Conservation (phyloP, 2,329 filamentous ascomycete species). For the Coleophoma cylindrospora region DNA sequence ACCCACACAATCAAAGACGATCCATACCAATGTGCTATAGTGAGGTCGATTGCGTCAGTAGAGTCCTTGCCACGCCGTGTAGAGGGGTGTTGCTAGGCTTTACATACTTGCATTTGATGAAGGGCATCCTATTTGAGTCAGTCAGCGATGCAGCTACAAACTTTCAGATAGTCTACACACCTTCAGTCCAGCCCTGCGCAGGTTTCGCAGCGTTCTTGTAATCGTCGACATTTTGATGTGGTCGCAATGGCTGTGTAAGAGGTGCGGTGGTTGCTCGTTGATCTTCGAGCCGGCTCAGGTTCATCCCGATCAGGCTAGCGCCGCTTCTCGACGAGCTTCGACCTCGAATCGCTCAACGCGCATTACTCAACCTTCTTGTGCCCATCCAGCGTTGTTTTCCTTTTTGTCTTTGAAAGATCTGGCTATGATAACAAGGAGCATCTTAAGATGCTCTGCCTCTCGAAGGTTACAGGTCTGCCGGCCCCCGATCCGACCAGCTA, state of each 20-base stretch:
- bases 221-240: conserved; percentile 79
- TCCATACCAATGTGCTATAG: conserved; percentile 25
- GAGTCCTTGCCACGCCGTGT: conserved; percentile 12
- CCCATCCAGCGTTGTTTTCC: background rate
- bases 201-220: conserved; percentile 76
- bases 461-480: conserved; percentile 18
- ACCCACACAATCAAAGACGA: too few species aligned
- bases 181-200: conserved; percentile 85
- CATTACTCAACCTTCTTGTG: background rate
- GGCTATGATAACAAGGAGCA: conserved; percentile 29
- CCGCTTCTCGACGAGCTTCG: background rate
- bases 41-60: conserved; percentile 11
- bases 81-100: conserved; percentile 12
- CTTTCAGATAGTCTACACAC: conserved; percentile 38
- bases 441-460: conserved; percentile 25
- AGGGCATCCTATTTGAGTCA: conserved; percentile 65
- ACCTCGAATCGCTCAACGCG: conserved; percentile 7
- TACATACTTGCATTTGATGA: conserved; percentile 86
- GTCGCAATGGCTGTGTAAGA: conserved; percentile 18
- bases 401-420: background rate
- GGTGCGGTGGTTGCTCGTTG: background rate
- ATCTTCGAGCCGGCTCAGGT: too few species aligned
- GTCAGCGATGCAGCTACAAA: conserved; percentile 29
- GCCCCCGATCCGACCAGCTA: conserved; percentile 12
- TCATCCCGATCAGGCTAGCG: background rate